Base-by-base conservation (phyloP, 371 early-diverging fungal genomes). In the Rhizoclosmatium hyalinum region DNA sequence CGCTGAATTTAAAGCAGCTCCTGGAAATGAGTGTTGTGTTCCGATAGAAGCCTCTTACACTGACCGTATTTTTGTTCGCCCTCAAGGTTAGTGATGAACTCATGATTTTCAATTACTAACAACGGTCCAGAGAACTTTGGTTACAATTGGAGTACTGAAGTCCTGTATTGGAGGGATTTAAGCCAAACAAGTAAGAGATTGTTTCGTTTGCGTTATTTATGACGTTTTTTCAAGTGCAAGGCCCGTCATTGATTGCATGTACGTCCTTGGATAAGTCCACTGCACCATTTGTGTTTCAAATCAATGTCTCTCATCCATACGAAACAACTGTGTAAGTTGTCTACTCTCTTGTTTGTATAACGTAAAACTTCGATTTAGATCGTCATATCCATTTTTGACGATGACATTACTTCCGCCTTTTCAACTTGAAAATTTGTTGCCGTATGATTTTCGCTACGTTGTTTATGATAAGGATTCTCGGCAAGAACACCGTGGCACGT, bases 341-440 rank as follows among this genome's bases (percentile, higher is more conserved):
- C 17, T 43, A 41, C 42, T 12, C 42, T 21, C 4, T 14, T 32
- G 10, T 50, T 67, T 50, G 53, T 6, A 39, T n/a, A 14, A 8
- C 64, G 41, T 6, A n/a, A 4, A 43, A 43, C 46, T 10, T 6
- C 5, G 24, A 5, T 32, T 12, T 41, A 77, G 74, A 39, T 57
- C 68, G 10, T 21, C 47, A 6, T 96, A 95, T 77, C 97, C 97
- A 21, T 89, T 83, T 65, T 91, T 97, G 92, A 86, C 90, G 3
- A 90, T 96, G 65, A 89, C 90, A 24, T 77, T 98, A 50, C 89
- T 93, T 47, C 92, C 97, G 12, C 98, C 99, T 10, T 86, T 98
- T 44, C 94, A 95, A 81, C 88, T 99, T 44, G 98, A 99, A 84
- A 99, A 99, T 77, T 81, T 97, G 53, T 82, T 99, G 55, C 99